Percentiles rank a stretch among this genome's conserved stretches.
Evolutionary conservation across 1,284 basidiomycete species (phyloP).

Genomic region (Cutaneotrichosporon mucoides): DNA sequence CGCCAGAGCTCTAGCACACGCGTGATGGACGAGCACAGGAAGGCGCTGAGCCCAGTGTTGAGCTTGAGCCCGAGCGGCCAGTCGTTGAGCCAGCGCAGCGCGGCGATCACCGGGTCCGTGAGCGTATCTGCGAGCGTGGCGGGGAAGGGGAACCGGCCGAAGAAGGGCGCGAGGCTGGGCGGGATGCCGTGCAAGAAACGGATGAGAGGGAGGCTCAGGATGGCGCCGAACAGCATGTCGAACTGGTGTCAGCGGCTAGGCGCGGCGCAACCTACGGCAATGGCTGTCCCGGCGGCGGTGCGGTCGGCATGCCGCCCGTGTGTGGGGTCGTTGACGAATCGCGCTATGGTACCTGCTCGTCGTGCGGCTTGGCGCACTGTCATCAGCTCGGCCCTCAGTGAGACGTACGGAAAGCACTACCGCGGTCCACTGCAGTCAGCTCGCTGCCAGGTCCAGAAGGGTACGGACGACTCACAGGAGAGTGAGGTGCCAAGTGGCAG

Average conservation of each 20-base stretch:
- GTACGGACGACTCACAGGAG: too few relatives aligned
- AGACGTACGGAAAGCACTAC: neutral
- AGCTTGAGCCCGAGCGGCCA: conserved; percentile 97
- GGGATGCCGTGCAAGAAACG: neutral
- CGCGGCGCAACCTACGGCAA: neutral
- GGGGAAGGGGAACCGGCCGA: neutral
- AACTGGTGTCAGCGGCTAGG: neutral
- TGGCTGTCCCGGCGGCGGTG: neutral
- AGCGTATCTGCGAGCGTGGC: conserved; percentile 1
- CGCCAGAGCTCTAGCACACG: conserved; percentile 64
- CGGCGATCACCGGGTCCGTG: conserved; percentile 11
- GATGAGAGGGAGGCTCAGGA: neutral
- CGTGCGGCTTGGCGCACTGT: neutral
- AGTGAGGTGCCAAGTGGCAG: too few relatives aligned
- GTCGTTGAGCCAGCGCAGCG: conserved; percentile 70
- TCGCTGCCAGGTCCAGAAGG: too few relatives aligned
- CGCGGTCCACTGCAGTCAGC: too few relatives aligned
- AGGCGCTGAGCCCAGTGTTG: conserved; percentile 85
- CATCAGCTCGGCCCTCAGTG: neutral
- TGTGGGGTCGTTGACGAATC: neutral
- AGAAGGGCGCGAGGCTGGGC: neutral
- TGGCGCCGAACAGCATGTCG: neutral
- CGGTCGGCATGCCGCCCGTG: neutral
- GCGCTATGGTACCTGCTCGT: neutral
- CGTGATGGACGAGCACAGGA: conserved; percentile 70